Evolutionary conservation across 2,329 filamentous ascomycete genomes (phyloP).

Genomic region (Byssoonygena ceratinophila): DNA sequence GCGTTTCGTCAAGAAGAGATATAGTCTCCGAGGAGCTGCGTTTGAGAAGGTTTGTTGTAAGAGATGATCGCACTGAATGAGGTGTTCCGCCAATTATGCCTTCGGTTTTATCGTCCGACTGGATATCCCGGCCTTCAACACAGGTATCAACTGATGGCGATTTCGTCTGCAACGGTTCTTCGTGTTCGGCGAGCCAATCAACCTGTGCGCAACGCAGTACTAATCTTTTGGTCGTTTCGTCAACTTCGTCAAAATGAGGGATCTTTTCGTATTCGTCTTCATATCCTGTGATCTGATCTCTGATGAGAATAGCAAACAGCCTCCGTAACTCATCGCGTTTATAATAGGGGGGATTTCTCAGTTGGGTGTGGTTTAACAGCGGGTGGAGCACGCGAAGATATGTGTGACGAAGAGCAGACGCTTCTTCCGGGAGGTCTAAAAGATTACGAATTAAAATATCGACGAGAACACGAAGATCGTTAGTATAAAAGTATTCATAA

Average conservation of each 20-base stretch:
- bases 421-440: conserved; percentile 85
- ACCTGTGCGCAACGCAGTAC: conserved; percentile 39
- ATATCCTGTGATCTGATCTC: conserved; percentile 57
- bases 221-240: conserved; percentile 41
- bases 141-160: conserved; percentile 19
- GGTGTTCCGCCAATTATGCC: neutral
- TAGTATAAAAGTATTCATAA: conserved; percentile 97
- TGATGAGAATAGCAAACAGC: conserved; percentile 61
- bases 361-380: conserved; percentile 79
- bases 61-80: neutral
- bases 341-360: conserved; percentile 77
- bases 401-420: conserved; percentile 64
- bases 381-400: conserved; percentile 90
- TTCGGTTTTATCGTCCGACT: neutral
- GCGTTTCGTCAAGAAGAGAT: conserved; percentile 20
- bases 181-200: conserved; percentile 35
- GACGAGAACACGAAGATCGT: conserved; percentile 84
- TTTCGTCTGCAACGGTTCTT: conserved; percentile 21
- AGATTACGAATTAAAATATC: conserved; percentile 95
- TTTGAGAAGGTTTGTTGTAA: neutral
- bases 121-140: neutral
- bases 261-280: conserved; percentile 37
- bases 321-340: conserved; percentile 75
- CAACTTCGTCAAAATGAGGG: conserved; percentile 41
- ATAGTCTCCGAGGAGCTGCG: conserved; percentile 23